Evolutionary conservation across 345 rosid genomes (phyloP).

Genomic region (Geranium rotundifolium): DNA sequence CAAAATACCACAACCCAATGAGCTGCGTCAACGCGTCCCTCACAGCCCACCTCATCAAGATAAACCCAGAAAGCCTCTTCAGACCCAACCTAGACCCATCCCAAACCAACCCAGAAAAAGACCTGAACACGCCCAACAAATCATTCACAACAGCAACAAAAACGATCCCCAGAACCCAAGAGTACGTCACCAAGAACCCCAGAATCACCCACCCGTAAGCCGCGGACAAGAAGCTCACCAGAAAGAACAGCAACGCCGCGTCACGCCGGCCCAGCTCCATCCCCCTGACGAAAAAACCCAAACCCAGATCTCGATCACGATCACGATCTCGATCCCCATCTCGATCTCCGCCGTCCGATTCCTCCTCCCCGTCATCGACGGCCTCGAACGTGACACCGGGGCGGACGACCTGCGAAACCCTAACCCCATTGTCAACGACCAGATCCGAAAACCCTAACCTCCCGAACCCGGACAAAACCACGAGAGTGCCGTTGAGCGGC

Average conservation of each 20-base stretch:
- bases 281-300: neutral
- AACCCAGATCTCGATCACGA: neutral
- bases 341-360: neutral
- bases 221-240: constrained; percentile 66
- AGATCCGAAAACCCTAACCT: constrained; percentile 47
- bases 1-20: constrained; percentile 80
- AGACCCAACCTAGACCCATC: constrained; percentile 71
- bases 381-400: constrained; percentile 20
- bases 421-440: constrained; percentile 46
- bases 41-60: constrained; percentile 89
- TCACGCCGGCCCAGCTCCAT: constrained; percentile 48
- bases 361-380: neutral
- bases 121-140: constrained; percentile 46
- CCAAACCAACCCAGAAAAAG: constrained; percentile 46
- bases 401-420: constrained; percentile 42
- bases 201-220: constrained; percentile 94
- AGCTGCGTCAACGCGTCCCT: constrained; percentile 87
- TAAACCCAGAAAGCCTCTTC: constrained; percentile 72
- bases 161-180: constrained; percentile 62
- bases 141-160: constrained; percentile 64
- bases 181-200: constrained; percentile 72
- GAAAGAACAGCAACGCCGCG: constrained; percentile 52
- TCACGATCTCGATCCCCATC: neutral
- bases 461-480: constrained; percentile 30
- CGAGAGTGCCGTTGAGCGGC: constrained; percentile 42